These are phyloP conservation scores for Gomphus bonarii DNA, from an alignment of 1,284 basidiomycete genomes.

Conservation along the genomic window DNA sequence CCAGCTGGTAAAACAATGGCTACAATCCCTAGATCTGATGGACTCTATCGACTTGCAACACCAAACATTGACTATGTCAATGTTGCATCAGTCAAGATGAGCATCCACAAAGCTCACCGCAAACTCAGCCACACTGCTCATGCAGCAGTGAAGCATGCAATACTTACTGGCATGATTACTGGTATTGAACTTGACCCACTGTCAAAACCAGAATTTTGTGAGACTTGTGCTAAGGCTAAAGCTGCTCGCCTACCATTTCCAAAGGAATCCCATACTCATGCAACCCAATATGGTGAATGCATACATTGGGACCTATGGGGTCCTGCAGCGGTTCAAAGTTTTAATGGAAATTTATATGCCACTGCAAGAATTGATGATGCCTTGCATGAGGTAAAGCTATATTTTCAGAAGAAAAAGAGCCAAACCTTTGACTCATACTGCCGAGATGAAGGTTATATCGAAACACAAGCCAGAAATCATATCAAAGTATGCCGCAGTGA, in stretches of 20 bases:
- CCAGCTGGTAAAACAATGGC: not conserved
- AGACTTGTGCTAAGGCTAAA: conserved; percentile 19
- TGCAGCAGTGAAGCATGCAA: conserved; percentile 17
- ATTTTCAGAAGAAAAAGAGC: conserved; percentile 20
- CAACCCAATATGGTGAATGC: not conserved
- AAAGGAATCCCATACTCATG: conserved; percentile 14
- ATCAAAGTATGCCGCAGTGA: conserved; percentile 22
- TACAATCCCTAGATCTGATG: not conserved
- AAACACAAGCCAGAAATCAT: conserved; percentile 15
- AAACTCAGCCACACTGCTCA: conserved; percentile 26
- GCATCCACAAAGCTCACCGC: not conserved
- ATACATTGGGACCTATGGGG: not conserved
- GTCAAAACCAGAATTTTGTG: conserved; percentile 21
- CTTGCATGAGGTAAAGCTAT: conserved; percentile 13
- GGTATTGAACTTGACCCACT: not conserved
- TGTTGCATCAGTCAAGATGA: not conserved
- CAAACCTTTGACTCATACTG: conserved; percentile 19
- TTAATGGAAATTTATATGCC: conserved; percentile 8
- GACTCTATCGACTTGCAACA: not conserved
- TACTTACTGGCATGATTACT: conserved; percentile 12
- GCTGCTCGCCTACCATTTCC: conserved; percentile 20
- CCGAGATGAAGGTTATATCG: conserved; percentile 20
- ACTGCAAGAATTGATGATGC: conserved; percentile 13
- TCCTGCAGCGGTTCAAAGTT: not conserved
- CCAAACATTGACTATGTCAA: not conserved